Base-by-base conservation (phyloP, 2,329 filamentous ascomycete genomes). In the Zymoseptoria pseudotritici region DNA sequence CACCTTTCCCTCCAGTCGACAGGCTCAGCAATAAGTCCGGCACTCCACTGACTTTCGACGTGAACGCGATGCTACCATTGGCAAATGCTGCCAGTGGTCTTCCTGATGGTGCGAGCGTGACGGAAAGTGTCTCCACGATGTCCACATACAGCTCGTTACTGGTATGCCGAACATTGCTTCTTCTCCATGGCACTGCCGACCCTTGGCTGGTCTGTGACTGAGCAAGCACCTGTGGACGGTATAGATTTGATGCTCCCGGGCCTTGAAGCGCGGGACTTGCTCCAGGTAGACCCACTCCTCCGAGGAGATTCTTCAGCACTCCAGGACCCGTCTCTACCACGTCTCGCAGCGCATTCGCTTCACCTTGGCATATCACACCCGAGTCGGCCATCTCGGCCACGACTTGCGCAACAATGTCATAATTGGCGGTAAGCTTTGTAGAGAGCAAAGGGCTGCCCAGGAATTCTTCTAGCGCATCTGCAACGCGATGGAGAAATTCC, bases 71-170 rank as follows among this genome's bases (percentile, higher is more conserved):
- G 4, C 91, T 95, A 17, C 94, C 94, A 67, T 94, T 89, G 13
- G 91, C 89, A 65, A 96, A 87, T 2, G 94, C 93, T 7, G 90
- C 86, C 21, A 99, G 81, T 1, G 93, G 88, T 13, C 91, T 83
- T 4, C 94, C 94, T 0, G 92, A 97, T 0, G 94, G 94, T 0
- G 94, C 91, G 50, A 97, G 82, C 0, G 89, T 96, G 50, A 97
- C 90, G 1, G 86, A 85, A 0, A 99, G 80, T 1, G 90, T 91
- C 77, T 99, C 94, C 62, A 99, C 86, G 11, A 99, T 86, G 73
- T 99, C 94, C 59, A 96, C 93, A 73, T 97, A 97, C 66, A 99
- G 82, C 75, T 99, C 94, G 75, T 97, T 99, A 58, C 90, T 96
- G 3, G 93, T 97, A 74, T 99, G 94, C 17, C 92, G 84, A 57